phyloP scores from a whole-genome alignment of 345 rosid genomes.

The Carallia pectinifolia region DNA sequence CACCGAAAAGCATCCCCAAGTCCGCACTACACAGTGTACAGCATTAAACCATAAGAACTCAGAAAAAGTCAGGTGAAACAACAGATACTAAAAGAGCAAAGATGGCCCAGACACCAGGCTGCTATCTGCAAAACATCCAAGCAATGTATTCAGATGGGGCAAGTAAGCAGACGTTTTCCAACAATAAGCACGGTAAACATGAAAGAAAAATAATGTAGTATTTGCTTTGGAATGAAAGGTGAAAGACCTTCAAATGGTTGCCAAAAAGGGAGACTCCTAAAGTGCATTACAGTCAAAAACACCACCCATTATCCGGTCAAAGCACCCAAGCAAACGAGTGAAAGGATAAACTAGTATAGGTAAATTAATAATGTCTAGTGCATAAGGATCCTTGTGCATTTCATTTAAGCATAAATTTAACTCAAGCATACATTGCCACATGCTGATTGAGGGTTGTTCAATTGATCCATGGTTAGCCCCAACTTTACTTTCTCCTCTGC shows the following conservation, averaged over 20 bases:
- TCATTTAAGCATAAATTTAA: neutral
- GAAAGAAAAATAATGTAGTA: neutral
- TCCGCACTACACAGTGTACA: slow-evolving; percentile 69
- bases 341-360: too few relatives aligned
- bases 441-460: slow-evolving; percentile 85
- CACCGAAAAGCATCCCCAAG: slow-evolving; percentile 98
- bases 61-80: neutral
- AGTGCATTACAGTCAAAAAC: neutral
- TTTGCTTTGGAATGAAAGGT: neutral
- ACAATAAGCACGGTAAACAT: neutral
- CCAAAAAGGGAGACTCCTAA: neutral
- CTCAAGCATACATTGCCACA: slow-evolving; percentile 74
- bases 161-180: too few relatives aligned
- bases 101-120: too few relatives aligned
- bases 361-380: too few relatives aligned
- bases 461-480: slow-evolving; percentile 67
- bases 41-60: neutral
- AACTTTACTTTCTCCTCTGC: slow-evolving; percentile 80
- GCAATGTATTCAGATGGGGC: too few relatives aligned
- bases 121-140: too few relatives aligned
- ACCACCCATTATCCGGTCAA: too few relatives aligned
- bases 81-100: too few relatives aligned
- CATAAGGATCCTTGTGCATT: too few relatives aligned
- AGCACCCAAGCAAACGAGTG: too few relatives aligned
- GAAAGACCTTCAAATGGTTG: neutral